phyloP scores from a whole-genome alignment of 441 rosid species.

The Breynia disticha region DNA sequence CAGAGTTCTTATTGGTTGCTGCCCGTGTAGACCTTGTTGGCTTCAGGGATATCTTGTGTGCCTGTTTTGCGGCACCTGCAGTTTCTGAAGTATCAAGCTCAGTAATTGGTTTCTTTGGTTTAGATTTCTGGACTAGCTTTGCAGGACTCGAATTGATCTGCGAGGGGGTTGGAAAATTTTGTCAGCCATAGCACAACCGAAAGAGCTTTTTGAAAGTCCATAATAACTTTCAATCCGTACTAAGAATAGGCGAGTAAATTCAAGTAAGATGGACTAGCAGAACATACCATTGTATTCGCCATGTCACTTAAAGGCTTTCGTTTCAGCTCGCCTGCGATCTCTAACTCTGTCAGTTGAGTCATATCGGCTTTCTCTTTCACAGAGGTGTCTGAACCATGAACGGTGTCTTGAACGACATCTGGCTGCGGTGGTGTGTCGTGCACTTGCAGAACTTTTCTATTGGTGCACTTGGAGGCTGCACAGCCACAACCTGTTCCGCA shows the following conservation, averaged over 20 bases:
- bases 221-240: neutral
- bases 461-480: constrained; percentile 55
- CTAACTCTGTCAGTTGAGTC: constrained; percentile 17
- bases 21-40: constrained; percentile 16
- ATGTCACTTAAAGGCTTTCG: constrained; percentile 63
- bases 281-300: constrained; percentile 52
- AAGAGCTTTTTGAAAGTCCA: neutral
- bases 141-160: constrained; percentile 23
- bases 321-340: constrained; percentile 25
- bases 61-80: constrained; percentile 4
- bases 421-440: constrained; percentile 14
- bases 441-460: constrained; percentile 32
- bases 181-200: neutral
- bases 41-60: constrained; percentile 4
- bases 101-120: constrained; percentile 11
- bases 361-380: constrained; percentile 20
- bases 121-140: constrained; percentile 15
- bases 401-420: constrained; percentile 10
- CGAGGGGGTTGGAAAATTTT: constrained; percentile 1
- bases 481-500: constrained; percentile 70
- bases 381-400: constrained; percentile 13
- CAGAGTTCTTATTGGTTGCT: constrained; percentile 1
- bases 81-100: constrained; percentile 9
- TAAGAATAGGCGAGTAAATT: neutral
- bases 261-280: neutral